These are phyloP conservation scores for Kandelia obovata DNA, from an alignment of 345 rosid genomes.

Conservation along the genomic window DNA sequence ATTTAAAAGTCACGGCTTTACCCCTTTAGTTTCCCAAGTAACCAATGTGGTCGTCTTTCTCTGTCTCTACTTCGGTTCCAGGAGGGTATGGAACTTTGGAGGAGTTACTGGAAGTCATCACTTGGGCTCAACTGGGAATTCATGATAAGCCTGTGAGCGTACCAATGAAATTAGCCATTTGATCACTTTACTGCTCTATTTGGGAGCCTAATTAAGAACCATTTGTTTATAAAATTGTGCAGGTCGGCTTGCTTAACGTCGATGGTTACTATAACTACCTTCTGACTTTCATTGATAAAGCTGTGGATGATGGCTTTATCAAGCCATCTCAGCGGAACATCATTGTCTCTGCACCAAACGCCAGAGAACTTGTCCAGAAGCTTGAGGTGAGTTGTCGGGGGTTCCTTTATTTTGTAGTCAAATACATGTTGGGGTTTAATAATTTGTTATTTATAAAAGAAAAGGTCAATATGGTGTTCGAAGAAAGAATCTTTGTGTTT, in stretches of 20 bases:
- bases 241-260: slow-evolving; percentile 96
- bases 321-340: slow-evolving; percentile 80
- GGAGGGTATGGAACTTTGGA: slow-evolving; percentile 97
- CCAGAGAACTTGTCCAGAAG: slow-evolving; percentile 80
- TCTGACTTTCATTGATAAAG: slow-evolving; percentile 85
- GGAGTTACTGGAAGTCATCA: slow-evolving; percentile 77
- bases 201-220: not conserved
- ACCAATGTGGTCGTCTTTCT: not conserved
- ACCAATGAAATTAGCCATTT: not conserved
- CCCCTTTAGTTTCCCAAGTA: not conserved
- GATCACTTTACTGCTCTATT: not conserved
- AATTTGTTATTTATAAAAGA: not conserved
- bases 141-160: slow-evolving; percentile 88
- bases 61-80: slow-evolving; percentile 20
- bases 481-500: slow-evolving; percentile 16
- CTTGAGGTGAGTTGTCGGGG: slow-evolving; percentile 61
- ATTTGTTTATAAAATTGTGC: slow-evolving; percentile 9
- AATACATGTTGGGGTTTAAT: not conserved
- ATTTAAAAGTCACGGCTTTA: not conserved
- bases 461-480: slow-evolving; percentile 22
- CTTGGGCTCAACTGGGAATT: slow-evolving; percentile 96
- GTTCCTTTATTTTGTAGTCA: not conserved
- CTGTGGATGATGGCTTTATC: slow-evolving; percentile 96
- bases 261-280: slow-evolving; percentile 89
- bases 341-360: slow-evolving; percentile 88